Evolutionary conservation across 805 yeast species (phyloP).

Genomic region (Teunomyces cretensis): DNA sequence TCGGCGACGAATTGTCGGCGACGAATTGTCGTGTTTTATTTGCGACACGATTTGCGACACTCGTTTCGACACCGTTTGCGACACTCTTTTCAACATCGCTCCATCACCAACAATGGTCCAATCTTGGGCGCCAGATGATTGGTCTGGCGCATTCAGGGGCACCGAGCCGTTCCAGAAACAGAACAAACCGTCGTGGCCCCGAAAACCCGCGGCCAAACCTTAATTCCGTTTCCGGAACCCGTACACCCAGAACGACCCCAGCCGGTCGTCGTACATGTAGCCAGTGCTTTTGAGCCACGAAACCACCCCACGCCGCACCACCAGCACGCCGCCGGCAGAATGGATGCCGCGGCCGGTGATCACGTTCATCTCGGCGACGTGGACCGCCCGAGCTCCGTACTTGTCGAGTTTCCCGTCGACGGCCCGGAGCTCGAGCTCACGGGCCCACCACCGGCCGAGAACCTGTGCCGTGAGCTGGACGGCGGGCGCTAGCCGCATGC

Average conservation of each 20-base stretch:
- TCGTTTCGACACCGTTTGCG: too few relatives aligned
- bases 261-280: slow-evolving; percentile 48
- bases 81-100: too few relatives aligned
- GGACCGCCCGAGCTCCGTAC: slow-evolving; percentile 35
- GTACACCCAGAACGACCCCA: slow-evolving; percentile 40
- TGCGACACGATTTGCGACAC: too few relatives aligned
- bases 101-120: too few relatives aligned
- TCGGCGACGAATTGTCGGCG: too few relatives aligned
- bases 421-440: slow-evolving; percentile 46
- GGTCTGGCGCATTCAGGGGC: too few relatives aligned
- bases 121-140: too few relatives aligned
- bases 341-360: slow-evolving; percentile 75
- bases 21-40: too few relatives aligned
- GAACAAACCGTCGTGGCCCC: too few relatives aligned
- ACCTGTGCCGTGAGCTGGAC: slow-evolving; percentile 32
- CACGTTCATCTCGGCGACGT: slow-evolving; percentile 45
- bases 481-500: slow-evolving; percentile 50
- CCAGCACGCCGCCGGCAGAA: slow-evolving; percentile 56
- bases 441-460: slow-evolving; percentile 61
- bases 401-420: slow-evolving; percentile 35
- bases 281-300: slow-evolving; percentile 33
- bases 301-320: slow-evolving; percentile 44
- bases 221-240: slow-evolving; percentile 26
- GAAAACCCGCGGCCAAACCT: too few relatives aligned
- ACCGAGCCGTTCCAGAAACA: too few relatives aligned